Conservation (phyloP, 2,329 filamentous ascomycete genomes). For the Pseudopithomyces chartarum region DNA sequence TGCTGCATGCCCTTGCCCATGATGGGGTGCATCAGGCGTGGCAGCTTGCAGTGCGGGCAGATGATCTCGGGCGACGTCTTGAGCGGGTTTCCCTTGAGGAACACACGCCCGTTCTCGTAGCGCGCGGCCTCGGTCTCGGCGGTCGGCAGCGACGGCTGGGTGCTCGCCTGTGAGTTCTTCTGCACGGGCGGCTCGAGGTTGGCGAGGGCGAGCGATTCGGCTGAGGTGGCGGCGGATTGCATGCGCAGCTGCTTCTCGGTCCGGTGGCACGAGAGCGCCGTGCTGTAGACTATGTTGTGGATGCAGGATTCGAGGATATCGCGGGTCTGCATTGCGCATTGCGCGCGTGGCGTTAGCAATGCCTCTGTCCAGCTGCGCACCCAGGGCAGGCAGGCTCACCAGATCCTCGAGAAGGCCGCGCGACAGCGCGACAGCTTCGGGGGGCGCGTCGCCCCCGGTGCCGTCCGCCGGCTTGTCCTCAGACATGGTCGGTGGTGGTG, state of each 20-base stretch:
- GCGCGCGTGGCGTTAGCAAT: slow-evolving; percentile 28
- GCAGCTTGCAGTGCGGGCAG: slow-evolving; percentile 76
- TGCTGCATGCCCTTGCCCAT: slow-evolving; percentile 72
- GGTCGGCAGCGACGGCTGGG: slow-evolving; percentile 59
- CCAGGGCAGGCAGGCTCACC: slow-evolving; percentile 26
- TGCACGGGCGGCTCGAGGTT: slow-evolving; percentile 41
- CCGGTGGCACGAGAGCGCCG: slow-evolving; percentile 75
- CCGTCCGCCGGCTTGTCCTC: slow-evolving; percentile 41
- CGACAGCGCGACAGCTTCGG: slow-evolving; percentile 31
- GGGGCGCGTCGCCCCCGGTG: slow-evolving; percentile 29
- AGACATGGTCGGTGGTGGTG: slow-evolving; percentile 37
- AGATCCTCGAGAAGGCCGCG: slow-evolving; percentile 36
- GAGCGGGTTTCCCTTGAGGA: slow-evolving; percentile 73
- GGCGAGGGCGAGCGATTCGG: slow-evolving; percentile 45
- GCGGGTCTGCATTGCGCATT: slow-evolving; percentile 28
- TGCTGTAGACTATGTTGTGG: slow-evolving; percentile 76
- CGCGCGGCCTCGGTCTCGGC: slow-evolving; percentile 68
- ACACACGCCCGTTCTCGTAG: slow-evolving; percentile 71
- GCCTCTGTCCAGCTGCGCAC: slow-evolving; percentile 15
- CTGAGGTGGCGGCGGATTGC: slow-evolving; percentile 62
- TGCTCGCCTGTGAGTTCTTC: slow-evolving; percentile 36
- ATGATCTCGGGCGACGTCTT: slow-evolving; percentile 72
- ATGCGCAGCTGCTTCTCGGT: slow-evolving; percentile 76
- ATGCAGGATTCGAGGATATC: slow-evolving; percentile 73
- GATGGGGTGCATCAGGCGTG: slow-evolving; percentile 73